These are phyloP conservation scores for Priceomyces melissophilus DNA, from an alignment of 805 yeast genomes.

Conservation along the genomic window DNA sequence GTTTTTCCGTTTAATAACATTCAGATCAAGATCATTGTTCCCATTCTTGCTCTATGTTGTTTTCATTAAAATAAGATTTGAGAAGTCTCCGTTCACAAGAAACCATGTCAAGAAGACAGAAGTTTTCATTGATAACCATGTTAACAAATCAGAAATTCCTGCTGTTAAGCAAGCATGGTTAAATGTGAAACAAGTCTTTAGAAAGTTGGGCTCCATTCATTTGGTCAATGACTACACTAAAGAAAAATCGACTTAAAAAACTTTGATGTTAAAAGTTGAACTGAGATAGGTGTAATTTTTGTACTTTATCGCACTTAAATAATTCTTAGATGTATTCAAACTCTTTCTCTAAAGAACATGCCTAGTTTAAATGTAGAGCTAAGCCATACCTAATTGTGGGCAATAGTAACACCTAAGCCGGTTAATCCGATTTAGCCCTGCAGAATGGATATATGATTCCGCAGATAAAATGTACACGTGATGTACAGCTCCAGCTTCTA, in stretches of 20 bases:
- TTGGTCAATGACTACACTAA: constrained; percentile 35
- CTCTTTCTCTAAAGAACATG: too few relatives aligned
- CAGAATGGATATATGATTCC: too few relatives aligned
- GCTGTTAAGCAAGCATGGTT: constrained; percentile 37
- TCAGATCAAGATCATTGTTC: constrained; percentile 61
- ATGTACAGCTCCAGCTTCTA: neutral
- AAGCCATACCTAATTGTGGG: too few relatives aligned
- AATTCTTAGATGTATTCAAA: too few relatives aligned
- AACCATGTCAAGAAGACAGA: constrained; percentile 66
- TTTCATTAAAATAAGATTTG: constrained; percentile 76
- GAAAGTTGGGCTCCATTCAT: constrained; percentile 24
- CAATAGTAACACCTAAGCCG: too few relatives aligned
- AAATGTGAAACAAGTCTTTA: constrained; percentile 27
- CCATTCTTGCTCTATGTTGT: constrained; percentile 50
- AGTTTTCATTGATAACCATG: constrained; percentile 39
- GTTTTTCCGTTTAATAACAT: constrained; percentile 51
- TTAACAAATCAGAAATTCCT: constrained; percentile 27
- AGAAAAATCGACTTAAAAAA: constrained; percentile 22
- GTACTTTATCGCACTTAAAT: too few relatives aligned
- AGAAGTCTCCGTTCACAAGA: constrained; percentile 70
- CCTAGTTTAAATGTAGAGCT: too few relatives aligned
- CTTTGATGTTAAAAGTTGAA: constrained; percentile 26
- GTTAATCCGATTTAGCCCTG: too few relatives aligned
- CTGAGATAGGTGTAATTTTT: neutral
- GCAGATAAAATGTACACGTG: neutral